Evolutionary conservation across 2,329 filamentous ascomycete genomes (phyloP), one percentile per base, ranked within the genome.

Genomic region (Trichoderma breve): DNA sequence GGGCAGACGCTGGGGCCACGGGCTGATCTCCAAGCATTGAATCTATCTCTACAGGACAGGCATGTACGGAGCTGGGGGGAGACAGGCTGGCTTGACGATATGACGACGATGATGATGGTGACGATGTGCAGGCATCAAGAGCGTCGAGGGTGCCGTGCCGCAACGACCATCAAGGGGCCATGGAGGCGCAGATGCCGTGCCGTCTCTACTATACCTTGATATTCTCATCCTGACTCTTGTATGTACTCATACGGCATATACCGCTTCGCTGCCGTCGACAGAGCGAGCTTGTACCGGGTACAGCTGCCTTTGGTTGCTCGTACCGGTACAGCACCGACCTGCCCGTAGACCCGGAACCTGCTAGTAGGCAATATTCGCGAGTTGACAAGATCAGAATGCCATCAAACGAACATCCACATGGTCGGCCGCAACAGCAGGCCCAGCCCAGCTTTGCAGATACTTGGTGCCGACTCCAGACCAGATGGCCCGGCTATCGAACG

Each of bases 11-110:
- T 57, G 58, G 60, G 47, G 47, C 58, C 43, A 58, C n/a, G 43
- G 57, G 51, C 70, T 60, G 62, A 71, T 71, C 70, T 64, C 68
- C 67, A 61, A 24, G 57, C 57, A 47, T 60, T 32, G 28, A 32
- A 34, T 51, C 43, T 21, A 60, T 34, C 53, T 36, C 30, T 12
- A 32, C 32, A 60, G 26, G 39, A 32, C 32, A 60, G 26, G 43
- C 36, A 39, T 64, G 24, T 6, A 26, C 28, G 18, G n/a, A 39
- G 43, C 64, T 55, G 53, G 55, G 55, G 55, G 55, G 18, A 21
- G 43, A 21, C 18, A 21, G 43, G 43, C n/a, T 5, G 18, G 43
- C 43, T 51, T 51, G 43, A 51, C 43, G 43, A 51, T 60, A 12
- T 60, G 55, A 60, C 30, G 30, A 60, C 30, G 28, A 32, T 32